A percentile compares a stretch with the other conserved stretches of the same genome.
Conservation (phyloP, 306 rosid genomes). For the Quercus ilex region DNA sequence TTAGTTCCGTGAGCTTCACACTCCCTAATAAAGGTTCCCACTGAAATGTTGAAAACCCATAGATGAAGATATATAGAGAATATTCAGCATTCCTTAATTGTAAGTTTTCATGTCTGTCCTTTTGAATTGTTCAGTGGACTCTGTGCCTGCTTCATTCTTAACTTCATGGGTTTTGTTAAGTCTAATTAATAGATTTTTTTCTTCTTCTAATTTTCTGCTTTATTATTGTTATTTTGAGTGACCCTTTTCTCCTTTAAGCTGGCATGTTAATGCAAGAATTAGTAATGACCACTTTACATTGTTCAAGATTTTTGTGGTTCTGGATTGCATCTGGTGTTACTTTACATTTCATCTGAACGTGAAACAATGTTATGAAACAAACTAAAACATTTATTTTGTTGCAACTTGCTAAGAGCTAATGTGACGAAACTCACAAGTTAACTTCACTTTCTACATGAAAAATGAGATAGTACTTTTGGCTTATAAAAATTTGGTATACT, state of each 20-base stretch:
- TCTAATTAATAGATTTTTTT: no score
- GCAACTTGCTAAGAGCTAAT: neutral
- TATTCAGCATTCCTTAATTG: neutral
- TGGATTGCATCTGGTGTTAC: neutral
- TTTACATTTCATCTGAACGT: neutral
- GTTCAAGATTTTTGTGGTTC: no score
- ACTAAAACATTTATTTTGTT: neutral
- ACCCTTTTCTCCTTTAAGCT: no score
- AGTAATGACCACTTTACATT: no score
- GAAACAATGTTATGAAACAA: neutral
- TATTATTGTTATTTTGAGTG: neutral
- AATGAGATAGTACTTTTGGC: neutral
- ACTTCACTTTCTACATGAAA: neutral
- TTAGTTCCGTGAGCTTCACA: neutral
- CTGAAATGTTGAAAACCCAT: neutral
- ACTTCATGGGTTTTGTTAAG: neutral
- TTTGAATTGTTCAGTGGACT: neutral
- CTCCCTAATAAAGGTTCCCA: neutral
- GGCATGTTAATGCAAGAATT: no score
- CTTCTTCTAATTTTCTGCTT: neutral
- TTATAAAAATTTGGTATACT: slow-evolving; percentile 1
- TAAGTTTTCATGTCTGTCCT: neutral
- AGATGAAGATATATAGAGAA: neutral
- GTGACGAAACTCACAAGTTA: slow-evolving; percentile 33
- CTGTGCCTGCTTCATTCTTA: neutral